Evolutionary conservation across 1,284 basidiomycete genomes (phyloP).

Genomic region (Cutaneotrichosporon mucoides): DNA sequence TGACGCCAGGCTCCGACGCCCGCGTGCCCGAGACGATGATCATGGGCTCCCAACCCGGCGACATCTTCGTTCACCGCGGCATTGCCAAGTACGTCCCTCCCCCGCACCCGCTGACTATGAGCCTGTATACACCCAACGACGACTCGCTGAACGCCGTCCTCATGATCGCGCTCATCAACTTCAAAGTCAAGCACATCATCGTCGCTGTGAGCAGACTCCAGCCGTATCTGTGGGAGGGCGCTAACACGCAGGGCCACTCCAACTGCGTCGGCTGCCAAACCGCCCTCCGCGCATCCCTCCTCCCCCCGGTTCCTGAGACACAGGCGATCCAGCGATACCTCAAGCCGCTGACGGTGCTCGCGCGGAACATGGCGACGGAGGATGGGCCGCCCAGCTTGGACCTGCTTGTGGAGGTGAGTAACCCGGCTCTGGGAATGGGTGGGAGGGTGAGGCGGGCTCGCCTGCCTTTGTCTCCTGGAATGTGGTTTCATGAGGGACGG

Average conservation of each 20-base stretch:
- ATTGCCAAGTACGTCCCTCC: too few species aligned
- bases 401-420: constrained; percentile 39
- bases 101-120: too few species aligned
- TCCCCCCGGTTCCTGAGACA: constrained; percentile 33
- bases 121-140: constrained; percentile 42
- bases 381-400: constrained; percentile 42
- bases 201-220: constrained; percentile 35
- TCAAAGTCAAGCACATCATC: constrained; percentile 48
- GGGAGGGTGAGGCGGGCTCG: too few species aligned
- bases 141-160: constrained; percentile 45
- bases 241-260: constrained; percentile 46
- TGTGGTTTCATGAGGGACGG: too few species aligned
- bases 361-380: constrained; percentile 30
- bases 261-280: constrained; percentile 47
- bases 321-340: constrained; percentile 42
- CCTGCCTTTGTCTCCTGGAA: too few species aligned
- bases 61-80: constrained; percentile 45
- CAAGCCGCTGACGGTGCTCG: constrained; percentile 36
- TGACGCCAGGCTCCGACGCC: constrained; percentile 40
- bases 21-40: constrained; percentile 47
- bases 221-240: too few species aligned
- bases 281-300: constrained; percentile 36
- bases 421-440: too few species aligned
- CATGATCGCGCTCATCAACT: constrained; percentile 46
- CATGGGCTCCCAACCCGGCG: constrained; percentile 44